These are phyloP conservation scores for Papiliotrema nemorosa DNA, from an alignment of 1,284 basidiomycete genomes.

Conservation along the genomic window DNA sequence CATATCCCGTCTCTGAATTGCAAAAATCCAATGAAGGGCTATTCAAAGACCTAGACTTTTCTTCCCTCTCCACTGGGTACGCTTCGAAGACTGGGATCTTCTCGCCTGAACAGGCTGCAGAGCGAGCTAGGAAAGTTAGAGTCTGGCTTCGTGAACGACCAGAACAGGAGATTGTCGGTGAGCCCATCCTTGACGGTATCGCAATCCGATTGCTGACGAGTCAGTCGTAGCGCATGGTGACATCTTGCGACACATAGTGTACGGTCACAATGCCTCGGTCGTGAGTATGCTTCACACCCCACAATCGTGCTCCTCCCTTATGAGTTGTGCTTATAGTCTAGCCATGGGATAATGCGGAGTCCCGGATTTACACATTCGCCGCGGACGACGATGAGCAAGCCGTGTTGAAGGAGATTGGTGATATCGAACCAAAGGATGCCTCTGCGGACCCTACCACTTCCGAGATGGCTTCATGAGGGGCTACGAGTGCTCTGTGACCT, in stretches of 20 bases:
- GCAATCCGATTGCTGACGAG: not conserved
- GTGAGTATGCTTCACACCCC: constrained; percentile 17
- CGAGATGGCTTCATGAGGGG: constrained; percentile 21
- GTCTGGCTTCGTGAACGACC: constrained; percentile 39
- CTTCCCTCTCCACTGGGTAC: constrained; percentile 35
- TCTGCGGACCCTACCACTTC: constrained; percentile 21
- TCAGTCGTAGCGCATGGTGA: constrained; percentile 50
- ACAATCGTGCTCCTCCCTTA: not conserved
- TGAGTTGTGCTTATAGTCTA: constrained; percentile 5
- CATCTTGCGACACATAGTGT: constrained; percentile 43
- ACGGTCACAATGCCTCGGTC: constrained; percentile 30
- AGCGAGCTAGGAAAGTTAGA: constrained; percentile 37
- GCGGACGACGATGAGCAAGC: constrained; percentile 35
- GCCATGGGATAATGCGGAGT: constrained; percentile 47
- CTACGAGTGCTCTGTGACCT: too few species aligned
- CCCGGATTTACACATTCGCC: constrained; percentile 38
- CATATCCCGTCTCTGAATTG: constrained; percentile 33
- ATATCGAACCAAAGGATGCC: constrained; percentile 13
- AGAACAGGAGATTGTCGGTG: constrained; percentile 47
- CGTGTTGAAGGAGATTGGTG: constrained; percentile 22
- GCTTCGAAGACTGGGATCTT: constrained; percentile 46
- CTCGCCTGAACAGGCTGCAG: constrained; percentile 25
- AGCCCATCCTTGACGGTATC: constrained; percentile 7
- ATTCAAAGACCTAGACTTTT: constrained; percentile 44
- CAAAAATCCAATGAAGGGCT: constrained; percentile 36